phyloP scores from a whole-genome alignment of 441 rosid genomes.

The Pelargonium cotyledonis region DNA sequence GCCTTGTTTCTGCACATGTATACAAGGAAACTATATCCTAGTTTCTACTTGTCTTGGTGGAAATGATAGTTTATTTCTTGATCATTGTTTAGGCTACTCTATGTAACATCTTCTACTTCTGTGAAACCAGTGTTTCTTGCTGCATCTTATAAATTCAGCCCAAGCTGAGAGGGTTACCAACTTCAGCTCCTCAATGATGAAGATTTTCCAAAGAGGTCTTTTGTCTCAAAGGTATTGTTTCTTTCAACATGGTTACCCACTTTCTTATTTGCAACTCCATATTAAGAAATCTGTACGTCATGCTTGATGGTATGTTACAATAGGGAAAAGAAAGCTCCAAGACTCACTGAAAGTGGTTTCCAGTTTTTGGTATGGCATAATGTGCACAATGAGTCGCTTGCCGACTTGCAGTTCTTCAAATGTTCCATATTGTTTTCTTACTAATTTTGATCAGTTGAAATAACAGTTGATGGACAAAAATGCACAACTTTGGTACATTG shows the following conservation, averaged over 20 bases:
- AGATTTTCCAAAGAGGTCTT: slow-evolving; percentile 81
- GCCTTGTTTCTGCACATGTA: slow-evolving; percentile 3
- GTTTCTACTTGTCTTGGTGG: not conserved
- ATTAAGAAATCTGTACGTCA: slow-evolving; percentile 14
- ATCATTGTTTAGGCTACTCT: slow-evolving; percentile 19
- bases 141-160: slow-evolving; percentile 77
- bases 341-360: slow-evolving; percentile 88
- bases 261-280: slow-evolving; percentile 2
- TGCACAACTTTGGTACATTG: slow-evolving; percentile 94
- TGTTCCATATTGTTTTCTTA: slow-evolving; percentile 15
- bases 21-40: slow-evolving; percentile 3
- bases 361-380: slow-evolving; percentile 85
- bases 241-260: slow-evolving; percentile 7
- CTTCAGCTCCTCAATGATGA: slow-evolving; percentile 88
- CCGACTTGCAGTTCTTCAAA: slow-evolving; percentile 20
- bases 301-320: slow-evolving; percentile 9
- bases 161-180: slow-evolving; percentile 62
- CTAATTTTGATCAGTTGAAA: slow-evolving; percentile 19
- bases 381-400: slow-evolving; percentile 20
- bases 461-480: slow-evolving; percentile 94
- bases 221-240: slow-evolving; percentile 57
- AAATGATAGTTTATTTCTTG: slow-evolving; percentile 2
- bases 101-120: slow-evolving; percentile 29
- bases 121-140: slow-evolving; percentile 67
- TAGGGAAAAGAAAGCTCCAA: slow-evolving; percentile 77